Evolutionary conservation across 2,329 filamentous ascomycete genomes (phyloP), one percentile per base, ranked within the genome.

Genomic region (Cladosporium sp.): DNA sequence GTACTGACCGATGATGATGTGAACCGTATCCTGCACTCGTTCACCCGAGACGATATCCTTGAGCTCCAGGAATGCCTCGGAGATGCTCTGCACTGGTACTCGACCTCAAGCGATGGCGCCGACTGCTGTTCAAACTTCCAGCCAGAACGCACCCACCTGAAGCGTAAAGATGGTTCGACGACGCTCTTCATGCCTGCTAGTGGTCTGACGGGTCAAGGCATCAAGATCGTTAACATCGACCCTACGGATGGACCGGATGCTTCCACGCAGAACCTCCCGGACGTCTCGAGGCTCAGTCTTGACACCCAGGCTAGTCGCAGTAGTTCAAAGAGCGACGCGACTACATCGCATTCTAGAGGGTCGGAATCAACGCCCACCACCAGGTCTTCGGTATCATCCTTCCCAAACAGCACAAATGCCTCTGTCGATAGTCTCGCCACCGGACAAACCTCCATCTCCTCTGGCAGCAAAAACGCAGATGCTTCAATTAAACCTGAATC

Each of bases 161-260:
- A 79, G 49, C 77, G 80, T 10, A 77, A 77, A 48, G 77, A 83
- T 74, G 82, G 82, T 3, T 76, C 77, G 32, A 82, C 79, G 1
- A 85, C 81, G 3, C 70, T 86, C 9, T 84, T 86, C 68, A 84
- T 86, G 81, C 84, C 84, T 2, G 82, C 82, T 10, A 82, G 75
- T 37, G 81, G 79, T 11, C 77, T 78, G 31, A 74, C 76, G 38
- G 77, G 78, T 2, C 72, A 84, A 14, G 84, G 83, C 5, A 78
- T 86, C 57, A 86, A 86, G 65, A 80, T 86, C 40, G 77, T 86
- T 40, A 83, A 80, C 9, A 66, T 83, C 11, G 66, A 74, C 32
- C 71, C 65, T 2, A 64, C 68, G 34, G 66, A 68, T 38, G 49
- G 53, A 6, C 37, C 14, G n/a, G 35, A 34, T n/a, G 4, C 56